Conservation (phyloP, 2,329 filamentous ascomycete genomes). For the Ophiostoma angusticollis region DNA sequence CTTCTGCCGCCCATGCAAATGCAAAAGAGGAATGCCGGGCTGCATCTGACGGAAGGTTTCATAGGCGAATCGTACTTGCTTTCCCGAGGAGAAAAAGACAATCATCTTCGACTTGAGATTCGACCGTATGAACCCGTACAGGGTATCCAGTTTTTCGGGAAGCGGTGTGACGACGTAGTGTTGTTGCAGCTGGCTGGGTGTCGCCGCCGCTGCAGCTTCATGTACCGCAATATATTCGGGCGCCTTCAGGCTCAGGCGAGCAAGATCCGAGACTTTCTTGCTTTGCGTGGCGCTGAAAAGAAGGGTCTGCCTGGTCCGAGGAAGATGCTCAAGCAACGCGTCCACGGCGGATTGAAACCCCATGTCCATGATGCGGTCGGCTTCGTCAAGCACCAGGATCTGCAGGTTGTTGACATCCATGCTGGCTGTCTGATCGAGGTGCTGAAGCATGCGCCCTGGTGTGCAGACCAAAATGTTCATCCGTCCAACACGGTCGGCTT, state of each 20-base stretch:
- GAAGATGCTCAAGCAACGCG: slow-evolving; percentile 84
- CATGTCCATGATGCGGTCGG: slow-evolving; percentile 95
- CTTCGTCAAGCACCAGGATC: slow-evolving; percentile 88
- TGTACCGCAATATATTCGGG: slow-evolving; percentile 95
- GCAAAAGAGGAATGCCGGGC: slow-evolving; percentile 82
- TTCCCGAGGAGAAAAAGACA: slow-evolving; percentile 88
- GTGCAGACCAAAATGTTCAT: slow-evolving; percentile 99
- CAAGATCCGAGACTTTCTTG: slow-evolving; percentile 83
- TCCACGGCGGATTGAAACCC: slow-evolving; percentile 86
- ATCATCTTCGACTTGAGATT: slow-evolving; percentile 92
- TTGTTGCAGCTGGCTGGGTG: slow-evolving; percentile 73
- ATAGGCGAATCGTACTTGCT: slow-evolving; percentile 92
- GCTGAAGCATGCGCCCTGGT: slow-evolving; percentile 87
- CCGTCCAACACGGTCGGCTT: slow-evolving; percentile 68
- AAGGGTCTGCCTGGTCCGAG: slow-evolving; percentile 74
- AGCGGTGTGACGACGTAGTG: slow-evolving; percentile 82
- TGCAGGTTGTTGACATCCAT: slow-evolving; percentile 86
- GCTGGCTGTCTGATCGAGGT: slow-evolving; percentile 83
- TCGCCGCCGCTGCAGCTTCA: slow-evolving; percentile 65
- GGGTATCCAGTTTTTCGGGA: slow-evolving; percentile 76
- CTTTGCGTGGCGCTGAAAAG: slow-evolving; percentile 96
- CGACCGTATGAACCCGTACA: slow-evolving; percentile 84
- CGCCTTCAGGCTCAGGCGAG: slow-evolving; percentile 73
- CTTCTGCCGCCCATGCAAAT: slow-evolving; percentile 89
- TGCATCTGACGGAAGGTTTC: slow-evolving; percentile 88